These are phyloP conservation scores for Hypoxylon rickii DNA, from an alignment of 495 filamentous ascomycete species.

Conservation along the genomic window DNA sequence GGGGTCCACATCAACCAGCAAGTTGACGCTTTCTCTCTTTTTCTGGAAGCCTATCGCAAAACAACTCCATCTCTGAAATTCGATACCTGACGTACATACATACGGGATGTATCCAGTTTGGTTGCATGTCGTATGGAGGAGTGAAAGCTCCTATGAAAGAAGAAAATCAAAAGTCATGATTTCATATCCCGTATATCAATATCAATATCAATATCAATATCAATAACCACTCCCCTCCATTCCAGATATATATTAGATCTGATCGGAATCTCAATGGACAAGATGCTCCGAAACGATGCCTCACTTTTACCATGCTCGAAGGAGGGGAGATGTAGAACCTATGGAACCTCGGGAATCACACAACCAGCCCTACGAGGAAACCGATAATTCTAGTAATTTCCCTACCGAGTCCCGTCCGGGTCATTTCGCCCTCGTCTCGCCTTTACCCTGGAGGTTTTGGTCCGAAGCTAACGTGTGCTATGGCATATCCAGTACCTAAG, in stretches of 20 bases:
- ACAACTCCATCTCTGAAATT: slow-evolving; percentile 9
- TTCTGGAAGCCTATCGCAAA: not conserved
- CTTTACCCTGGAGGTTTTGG: slow-evolving; percentile 32
- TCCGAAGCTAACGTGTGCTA: slow-evolving; percentile 24
- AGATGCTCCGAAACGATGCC: slow-evolving; percentile 20
- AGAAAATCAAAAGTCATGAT: no score
- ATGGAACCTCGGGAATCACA: not conserved
- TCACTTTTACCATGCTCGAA: not conserved
- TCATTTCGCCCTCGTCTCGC: not conserved
- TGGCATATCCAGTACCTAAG: not conserved
- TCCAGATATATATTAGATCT: no score
- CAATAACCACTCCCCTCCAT: no score
- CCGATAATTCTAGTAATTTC: slow-evolving; percentile 29
- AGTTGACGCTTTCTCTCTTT: not conserved
- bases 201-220: not conserved
- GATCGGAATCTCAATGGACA: slow-evolving; percentile 2
- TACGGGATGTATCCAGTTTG: no score
- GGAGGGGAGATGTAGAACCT: not conserved
- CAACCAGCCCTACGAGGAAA: slow-evolving; percentile 29
- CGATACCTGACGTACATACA: slow-evolving; percentile 14
- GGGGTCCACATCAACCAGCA: not conserved
- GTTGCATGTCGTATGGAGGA: not conserved
- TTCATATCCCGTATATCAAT: no score
- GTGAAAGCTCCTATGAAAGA: slow-evolving; percentile 7
- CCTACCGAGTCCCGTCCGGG: slow-evolving; percentile 9